Percentiles rank a stretch among this genome's conserved stretches.
These are phyloP conservation scores for Metschnikowia orientalis DNA, from an alignment of 805 yeast genomes.

Conservation along the genomic window DNA sequence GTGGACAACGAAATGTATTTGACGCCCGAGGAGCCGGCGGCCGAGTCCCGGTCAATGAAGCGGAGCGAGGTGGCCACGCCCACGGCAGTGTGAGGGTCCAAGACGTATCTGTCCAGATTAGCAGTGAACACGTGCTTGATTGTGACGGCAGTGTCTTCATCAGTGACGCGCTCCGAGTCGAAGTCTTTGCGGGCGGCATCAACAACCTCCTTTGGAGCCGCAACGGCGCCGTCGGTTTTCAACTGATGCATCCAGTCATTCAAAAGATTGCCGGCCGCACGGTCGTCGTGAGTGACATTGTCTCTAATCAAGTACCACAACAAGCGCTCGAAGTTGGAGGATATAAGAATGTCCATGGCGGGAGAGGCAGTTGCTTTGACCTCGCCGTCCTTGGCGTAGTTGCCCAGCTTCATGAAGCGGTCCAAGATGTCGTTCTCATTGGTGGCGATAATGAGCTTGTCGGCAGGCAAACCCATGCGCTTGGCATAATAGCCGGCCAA, in stretches of 20 bases:
- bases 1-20: conserved; percentile 80
- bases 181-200: conserved; percentile 65
- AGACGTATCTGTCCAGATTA: conserved; percentile 62
- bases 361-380: conserved; percentile 92
- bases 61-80: conserved; percentile 79
- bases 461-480: conserved; percentile 91
- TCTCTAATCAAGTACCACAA: conserved; percentile 90
- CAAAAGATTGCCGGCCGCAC: conserved; percentile 69
- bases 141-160: conserved; percentile 73
- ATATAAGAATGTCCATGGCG: conserved; percentile 96
- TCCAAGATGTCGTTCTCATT: conserved; percentile 93
- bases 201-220: conserved; percentile 61
- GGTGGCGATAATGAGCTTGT: conserved; percentile 86
- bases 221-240: conserved; percentile 70
- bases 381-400: conserved; percentile 68
- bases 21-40: conserved; percentile 32
- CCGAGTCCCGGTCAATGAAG: conserved; percentile 47
- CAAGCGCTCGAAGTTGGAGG: conserved; percentile 94
- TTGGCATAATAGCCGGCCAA: conserved; percentile 94
- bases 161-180: conserved; percentile 74
- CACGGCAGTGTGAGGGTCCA: conserved; percentile 96
- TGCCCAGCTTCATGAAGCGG: conserved; percentile 84
- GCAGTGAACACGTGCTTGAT: conserved; percentile 66
- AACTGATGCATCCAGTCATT: conserved; percentile 74
- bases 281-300: conserved; percentile 51